Conservation (phyloP, 2,329 filamentous ascomycete species). For the Aspergillus amoenus region DNA sequence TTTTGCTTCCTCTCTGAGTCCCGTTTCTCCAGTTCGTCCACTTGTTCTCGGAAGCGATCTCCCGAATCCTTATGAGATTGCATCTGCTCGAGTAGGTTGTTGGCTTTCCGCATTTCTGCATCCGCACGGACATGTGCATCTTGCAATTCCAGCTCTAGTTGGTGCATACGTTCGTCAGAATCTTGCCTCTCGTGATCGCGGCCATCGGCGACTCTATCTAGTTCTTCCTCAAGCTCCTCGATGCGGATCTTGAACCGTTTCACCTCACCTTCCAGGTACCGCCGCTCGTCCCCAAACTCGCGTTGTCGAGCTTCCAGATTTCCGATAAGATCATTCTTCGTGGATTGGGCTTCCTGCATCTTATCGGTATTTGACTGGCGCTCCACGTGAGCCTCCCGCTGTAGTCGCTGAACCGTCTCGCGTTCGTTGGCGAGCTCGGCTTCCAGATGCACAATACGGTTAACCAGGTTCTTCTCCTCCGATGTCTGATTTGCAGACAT, state of each 20-base stretch:
- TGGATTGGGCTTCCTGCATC: constrained; percentile 83
- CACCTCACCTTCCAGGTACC: constrained; percentile 77
- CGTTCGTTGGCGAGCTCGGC: constrained; percentile 73
- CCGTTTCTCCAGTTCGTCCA: constrained; percentile 52
- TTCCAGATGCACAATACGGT: constrained; percentile 69
- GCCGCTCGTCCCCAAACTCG: constrained; percentile 83
- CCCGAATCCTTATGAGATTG: constrained; percentile 55
- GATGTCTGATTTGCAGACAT: constrained; percentile 60
- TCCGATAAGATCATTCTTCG: constrained; percentile 87
- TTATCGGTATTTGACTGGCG: constrained; percentile 62
- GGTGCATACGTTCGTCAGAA: constrained; percentile 66
- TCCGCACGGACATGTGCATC: constrained; percentile 51
- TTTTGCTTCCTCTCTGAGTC: constrained; percentile 53
- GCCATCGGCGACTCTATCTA: constrained; percentile 79
- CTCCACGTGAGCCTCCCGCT: constrained; percentile 66
- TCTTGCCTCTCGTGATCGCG: constrained; percentile 76
- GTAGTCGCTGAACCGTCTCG: constrained; percentile 64
- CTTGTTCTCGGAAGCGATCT: constrained; percentile 33
- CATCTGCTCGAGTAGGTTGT: constrained; percentile 57
- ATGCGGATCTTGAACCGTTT: constrained; percentile 71
- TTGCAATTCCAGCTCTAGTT: constrained; percentile 70
- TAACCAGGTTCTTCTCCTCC: constrained; percentile 61
- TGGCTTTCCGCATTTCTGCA: constrained; percentile 41
- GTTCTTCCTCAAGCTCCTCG: constrained; percentile 88
- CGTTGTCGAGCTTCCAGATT: constrained; percentile 92